Evolutionary conservation across 805 yeast species (phyloP), one percentile per base, ranked within the genome.

Genomic region (Wickerhamomyces mucosus): DNA sequence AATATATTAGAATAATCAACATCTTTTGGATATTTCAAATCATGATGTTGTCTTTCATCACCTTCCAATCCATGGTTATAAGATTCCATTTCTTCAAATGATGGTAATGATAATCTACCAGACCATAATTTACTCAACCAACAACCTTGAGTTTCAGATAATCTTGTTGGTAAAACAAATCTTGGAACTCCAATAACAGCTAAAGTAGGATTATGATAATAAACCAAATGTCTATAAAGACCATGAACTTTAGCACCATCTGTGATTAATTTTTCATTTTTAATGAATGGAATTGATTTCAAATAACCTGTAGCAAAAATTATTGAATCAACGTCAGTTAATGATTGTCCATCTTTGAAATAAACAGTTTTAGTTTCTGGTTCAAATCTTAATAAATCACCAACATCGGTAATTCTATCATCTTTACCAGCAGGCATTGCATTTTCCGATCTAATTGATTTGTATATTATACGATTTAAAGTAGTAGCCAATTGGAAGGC

Each of bases 231-330:
- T 40, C 69, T 66, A 62, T 75, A 80, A 9, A 76, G 43, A 15
- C 72, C 67, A 29, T 64, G 63, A 8, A 74, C 63, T 21, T 69
- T 61, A 11, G 45, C 48, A 2, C 78, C 78, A 31, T 58, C 51
- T 1, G 75, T 61, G 19, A 68, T 55, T 18, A 68, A 35, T 10
- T 38, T 39, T 22, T 42, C 43, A 13, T 29, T 40, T 35, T 68
- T 63, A 31, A 83, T 51, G 42, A 71, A 79, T 15, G 94, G 92
- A 34, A 71, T 61, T 22, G 72, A 67, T 45, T 75, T 75, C 28
- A 72, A 58, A 51, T 80, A 83, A 1, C 94, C 94, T 0, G 94
- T 82, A 30, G 83, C 80, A 50, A 75, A 79, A 8, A 82, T 58
- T 8, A 83, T 58, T 15, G 48, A 46, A 39, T 81, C 88, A 25